Evolutionary conservation across 148 eudicot genomes (phyloP).

Genomic region (Nepenthes mirabilis): DNA sequence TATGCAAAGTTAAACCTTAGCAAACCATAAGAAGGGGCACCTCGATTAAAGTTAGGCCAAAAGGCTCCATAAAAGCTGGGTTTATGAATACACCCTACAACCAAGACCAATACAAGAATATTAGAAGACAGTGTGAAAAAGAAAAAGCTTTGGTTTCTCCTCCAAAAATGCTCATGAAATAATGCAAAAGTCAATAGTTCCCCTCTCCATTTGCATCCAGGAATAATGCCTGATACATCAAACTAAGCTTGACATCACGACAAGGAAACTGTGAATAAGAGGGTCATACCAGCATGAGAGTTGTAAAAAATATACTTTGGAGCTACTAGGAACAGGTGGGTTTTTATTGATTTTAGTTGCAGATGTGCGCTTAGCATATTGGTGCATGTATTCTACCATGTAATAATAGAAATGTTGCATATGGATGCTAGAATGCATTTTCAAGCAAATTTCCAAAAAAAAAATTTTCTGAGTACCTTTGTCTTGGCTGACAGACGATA

Average conservation of each 20-base stretch:
- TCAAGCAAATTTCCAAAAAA: background rate
- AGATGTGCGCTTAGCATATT: too few relatives aligned
- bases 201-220: too few relatives aligned
- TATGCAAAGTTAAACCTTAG: background rate
- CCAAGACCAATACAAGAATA: background rate
- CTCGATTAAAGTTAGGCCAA: slow-evolving; percentile 40
- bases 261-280: too few relatives aligned
- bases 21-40: slow-evolving; percentile 17
- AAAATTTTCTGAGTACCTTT: slow-evolving; percentile 34
- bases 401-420: background rate
- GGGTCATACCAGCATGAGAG: too few relatives aligned
- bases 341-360: too few relatives aligned
- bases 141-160: background rate
- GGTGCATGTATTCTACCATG: too few relatives aligned
- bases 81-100: slow-evolving; percentile 93
- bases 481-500: slow-evolving; percentile 92
- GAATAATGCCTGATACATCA: too few relatives aligned
- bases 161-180: background rate
- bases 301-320: too few relatives aligned
- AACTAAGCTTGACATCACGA: too few relatives aligned
- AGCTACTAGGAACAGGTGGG: too few relatives aligned
- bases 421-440: background rate
- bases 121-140: background rate
- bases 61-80: slow-evolving; percentile 76
- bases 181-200: background rate